phyloP scores from a whole-genome alignment of 306 rosid species.

The Lablab purpureus region DNA sequence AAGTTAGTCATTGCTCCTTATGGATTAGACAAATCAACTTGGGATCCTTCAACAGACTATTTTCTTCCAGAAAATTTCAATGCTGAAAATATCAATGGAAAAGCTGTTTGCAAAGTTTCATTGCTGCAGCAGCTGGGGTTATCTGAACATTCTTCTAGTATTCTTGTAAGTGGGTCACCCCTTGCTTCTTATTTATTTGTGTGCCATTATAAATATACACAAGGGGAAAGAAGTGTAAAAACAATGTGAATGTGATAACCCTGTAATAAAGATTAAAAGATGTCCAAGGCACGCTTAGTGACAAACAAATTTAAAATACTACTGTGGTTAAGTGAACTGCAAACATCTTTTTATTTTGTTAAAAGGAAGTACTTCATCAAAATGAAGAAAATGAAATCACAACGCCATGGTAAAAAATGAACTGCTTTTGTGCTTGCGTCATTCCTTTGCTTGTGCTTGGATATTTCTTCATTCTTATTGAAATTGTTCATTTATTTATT shows the following conservation, averaged over 20 bases:
- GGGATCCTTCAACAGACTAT: constrained; percentile 85
- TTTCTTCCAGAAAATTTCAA: constrained; percentile 73
- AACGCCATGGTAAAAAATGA: neutral
- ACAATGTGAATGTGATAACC: neutral
- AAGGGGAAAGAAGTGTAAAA: neutral
- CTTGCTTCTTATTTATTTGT: constrained; percentile 32
- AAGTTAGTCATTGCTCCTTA: constrained; percentile 71
- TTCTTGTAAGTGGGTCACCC: constrained; percentile 60
- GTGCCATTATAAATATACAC: neutral
- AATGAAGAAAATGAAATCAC: neutral
- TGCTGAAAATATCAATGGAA: constrained; percentile 73
- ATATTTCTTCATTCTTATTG: neutral
- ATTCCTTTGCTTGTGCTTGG: neutral
- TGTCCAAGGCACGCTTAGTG: neutral
- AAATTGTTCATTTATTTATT: neutral
- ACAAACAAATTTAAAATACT: neutral
- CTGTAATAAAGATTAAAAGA: neutral
- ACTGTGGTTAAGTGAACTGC: neutral
- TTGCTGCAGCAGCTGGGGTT: constrained; percentile 69
- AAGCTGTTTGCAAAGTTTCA: constrained; percentile 71
- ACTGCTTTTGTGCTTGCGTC: constrained; percentile 7
- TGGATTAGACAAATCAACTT: constrained; percentile 73
- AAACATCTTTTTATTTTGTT: constrained; percentile 6
- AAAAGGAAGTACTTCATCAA: constrained; percentile 1
- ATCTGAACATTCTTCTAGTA: constrained; percentile 58